Percentiles rank a stretch among this genome's conserved stretches.
These are phyloP conservation scores for Thinopyrum elongatum DNA, from an alignment of 176 grass and related monocot species.

Conservation along the genomic window DNA sequence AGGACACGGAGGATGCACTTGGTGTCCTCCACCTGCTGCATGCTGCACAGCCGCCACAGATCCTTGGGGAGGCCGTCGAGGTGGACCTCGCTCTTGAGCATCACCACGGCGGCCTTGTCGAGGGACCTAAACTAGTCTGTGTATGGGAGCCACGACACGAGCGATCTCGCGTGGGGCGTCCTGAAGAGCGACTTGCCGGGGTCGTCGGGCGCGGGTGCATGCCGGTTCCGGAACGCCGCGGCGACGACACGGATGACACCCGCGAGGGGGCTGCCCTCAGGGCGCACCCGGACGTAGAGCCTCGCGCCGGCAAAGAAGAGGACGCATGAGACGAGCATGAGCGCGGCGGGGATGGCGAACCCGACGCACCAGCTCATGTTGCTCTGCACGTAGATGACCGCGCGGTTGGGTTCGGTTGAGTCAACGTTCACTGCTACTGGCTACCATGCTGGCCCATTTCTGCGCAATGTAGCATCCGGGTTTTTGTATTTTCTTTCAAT, in stretches of 20 bases:
- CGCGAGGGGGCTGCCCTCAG: slow-evolving; percentile 58
- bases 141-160: slow-evolving; percentile 55
- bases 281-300: slow-evolving; percentile 57
- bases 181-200: slow-evolving; percentile 36
- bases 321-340: slow-evolving; percentile 55
- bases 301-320: slow-evolving; percentile 60
- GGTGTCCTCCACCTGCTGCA: slow-evolving; percentile 74
- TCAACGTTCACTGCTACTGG: too few relatives aligned
- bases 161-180: slow-evolving; percentile 41
- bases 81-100: slow-evolving; percentile 24
- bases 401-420: too few relatives aligned
- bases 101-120: slow-evolving; percentile 61
- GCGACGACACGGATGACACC: slow-evolving; percentile 40
- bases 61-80: slow-evolving; percentile 21
- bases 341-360: slow-evolving; percentile 53
- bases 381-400: slow-evolving; percentile 84
- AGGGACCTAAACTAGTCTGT: slow-evolving; percentile 79
- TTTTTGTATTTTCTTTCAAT: too few relatives aligned
- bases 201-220: not conserved
- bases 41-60: slow-evolving; percentile 53
- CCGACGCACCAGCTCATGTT: slow-evolving; percentile 66
- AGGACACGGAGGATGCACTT: slow-evolving; percentile 71
- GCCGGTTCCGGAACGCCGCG: slow-evolving; percentile 44
- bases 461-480: too few relatives aligned
- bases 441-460: too few relatives aligned